These are phyloP conservation scores for Tulasnella sp. DNA, from an alignment of 768 basidiomycete genomes.

Conservation along the genomic window DNA sequence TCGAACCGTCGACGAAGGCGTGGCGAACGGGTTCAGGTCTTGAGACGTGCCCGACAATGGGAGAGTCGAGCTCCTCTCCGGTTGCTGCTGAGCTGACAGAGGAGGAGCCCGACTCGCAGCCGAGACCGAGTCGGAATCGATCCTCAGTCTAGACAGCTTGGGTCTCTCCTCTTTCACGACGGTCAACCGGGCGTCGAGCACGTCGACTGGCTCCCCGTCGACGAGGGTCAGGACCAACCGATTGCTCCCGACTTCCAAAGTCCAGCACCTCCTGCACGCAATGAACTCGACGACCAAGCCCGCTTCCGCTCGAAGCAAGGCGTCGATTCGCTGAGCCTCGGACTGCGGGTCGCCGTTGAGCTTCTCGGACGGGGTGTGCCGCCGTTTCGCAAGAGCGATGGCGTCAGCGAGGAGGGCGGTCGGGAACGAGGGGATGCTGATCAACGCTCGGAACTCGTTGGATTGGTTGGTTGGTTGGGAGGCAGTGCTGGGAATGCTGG, in stretches of 20 bases:
- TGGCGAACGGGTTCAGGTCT: too few species aligned
- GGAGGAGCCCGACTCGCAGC: too few species aligned
- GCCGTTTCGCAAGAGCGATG: not conserved
- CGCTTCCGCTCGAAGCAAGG: not conserved
- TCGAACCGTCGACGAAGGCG: too few species aligned
- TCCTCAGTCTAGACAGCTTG: not conserved
- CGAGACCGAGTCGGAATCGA: not conserved
- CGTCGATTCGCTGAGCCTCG: not conserved
- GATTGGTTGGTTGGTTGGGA: not conserved
- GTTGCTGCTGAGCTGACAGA: too few species aligned
- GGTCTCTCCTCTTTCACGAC: conserved; percentile 8
- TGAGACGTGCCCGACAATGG: too few species aligned
- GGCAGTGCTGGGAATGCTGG: not conserved
- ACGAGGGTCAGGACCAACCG: conserved; percentile 5
- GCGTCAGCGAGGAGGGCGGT: not conserved
- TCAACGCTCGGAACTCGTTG: conserved; percentile 8
- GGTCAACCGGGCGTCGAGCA: not conserved
- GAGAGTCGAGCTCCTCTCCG: too few species aligned
- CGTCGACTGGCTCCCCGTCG: not conserved
- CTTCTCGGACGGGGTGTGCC: conserved; percentile 1
- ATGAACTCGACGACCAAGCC: conserved; percentile 4
- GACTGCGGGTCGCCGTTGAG: not conserved
- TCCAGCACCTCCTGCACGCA: not conserved
- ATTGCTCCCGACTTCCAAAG: conserved; percentile 5
- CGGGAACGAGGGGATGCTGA: not conserved